A percentile compares a stretch with the other conserved stretches of the same genome.
Evolutionary conservation across 441 rosid genomes (phyloP).

Genomic region (Macaranga tanarius): DNA sequence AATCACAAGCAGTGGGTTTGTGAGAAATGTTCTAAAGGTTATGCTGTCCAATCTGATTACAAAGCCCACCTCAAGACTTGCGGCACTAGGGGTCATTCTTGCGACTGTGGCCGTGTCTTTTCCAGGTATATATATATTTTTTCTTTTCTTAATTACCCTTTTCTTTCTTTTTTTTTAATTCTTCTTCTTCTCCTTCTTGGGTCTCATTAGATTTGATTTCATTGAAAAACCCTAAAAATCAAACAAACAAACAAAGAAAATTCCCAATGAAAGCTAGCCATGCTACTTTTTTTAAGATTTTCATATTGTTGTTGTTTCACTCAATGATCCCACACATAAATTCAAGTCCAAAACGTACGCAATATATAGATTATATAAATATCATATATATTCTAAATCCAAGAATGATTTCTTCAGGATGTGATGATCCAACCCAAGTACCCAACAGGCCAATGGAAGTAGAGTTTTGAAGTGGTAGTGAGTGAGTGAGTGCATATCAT

Average conservation of each 20-base stretch:
- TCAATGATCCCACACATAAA: slow-evolving; percentile 3
- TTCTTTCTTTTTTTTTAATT: too few species aligned
- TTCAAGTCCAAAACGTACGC: neutral
- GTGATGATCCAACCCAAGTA: slow-evolving; percentile 24
- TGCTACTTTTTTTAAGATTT: neutral
- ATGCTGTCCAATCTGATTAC: slow-evolving; percentile 95
- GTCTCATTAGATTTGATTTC: too few species aligned
- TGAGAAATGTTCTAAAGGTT: slow-evolving; percentile 82
- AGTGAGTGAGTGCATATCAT: neutral
- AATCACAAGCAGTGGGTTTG: slow-evolving; percentile 93
- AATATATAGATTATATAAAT: too few species aligned
- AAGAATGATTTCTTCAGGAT: slow-evolving; percentile 31
- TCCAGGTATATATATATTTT: slow-evolving; percentile 51
- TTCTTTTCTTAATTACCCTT: too few species aligned
- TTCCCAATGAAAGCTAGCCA: neutral
- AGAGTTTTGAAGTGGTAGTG: neutral
- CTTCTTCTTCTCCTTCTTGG: neutral
- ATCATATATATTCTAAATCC: slow-evolving; percentile 21
- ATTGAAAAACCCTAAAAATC: slow-evolving; percentile 31
- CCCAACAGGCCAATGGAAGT: slow-evolving; percentile 22
- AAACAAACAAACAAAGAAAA: neutral
- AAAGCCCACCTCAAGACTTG: slow-evolving; percentile 97
- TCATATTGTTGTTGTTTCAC: slow-evolving; percentile 6
- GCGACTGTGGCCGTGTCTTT: slow-evolving; percentile 97
- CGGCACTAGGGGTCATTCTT: slow-evolving; percentile 92